phyloP scores from a whole-genome alignment of 1,139 yeast genomes.

The Sugiyamaella neomexicana region DNA sequence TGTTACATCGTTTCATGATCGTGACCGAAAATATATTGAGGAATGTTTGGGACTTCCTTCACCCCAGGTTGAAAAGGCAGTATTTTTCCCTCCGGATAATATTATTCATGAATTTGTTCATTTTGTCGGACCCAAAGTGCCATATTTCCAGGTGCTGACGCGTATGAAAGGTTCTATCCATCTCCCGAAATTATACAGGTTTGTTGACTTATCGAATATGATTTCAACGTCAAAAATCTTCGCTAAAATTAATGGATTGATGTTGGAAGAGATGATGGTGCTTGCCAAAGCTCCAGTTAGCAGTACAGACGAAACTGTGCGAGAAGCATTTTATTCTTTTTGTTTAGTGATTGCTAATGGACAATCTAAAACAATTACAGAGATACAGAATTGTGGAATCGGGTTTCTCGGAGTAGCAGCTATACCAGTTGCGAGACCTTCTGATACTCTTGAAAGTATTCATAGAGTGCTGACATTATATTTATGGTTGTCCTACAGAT shows the following conservation, averaged over 20 bases:
- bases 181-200: slow-evolving; percentile 26
- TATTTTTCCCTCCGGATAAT: slow-evolving; percentile 36
- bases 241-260: slow-evolving; percentile 33
- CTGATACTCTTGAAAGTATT: slow-evolving; percentile 37
- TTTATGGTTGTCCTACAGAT: slow-evolving; percentile 85
- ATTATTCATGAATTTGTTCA: slow-evolving; percentile 31
- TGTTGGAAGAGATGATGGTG: slow-evolving; percentile 36
- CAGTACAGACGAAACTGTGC: slow-evolving; percentile 23
- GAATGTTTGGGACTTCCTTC: slow-evolving; percentile 34
- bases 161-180: slow-evolving; percentile 26
- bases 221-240: slow-evolving; percentile 34
- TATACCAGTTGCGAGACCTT: slow-evolving; percentile 15
- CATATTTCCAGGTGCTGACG: slow-evolving; percentile 30
- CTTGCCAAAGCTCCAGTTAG: slow-evolving; percentile 42
- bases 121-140: slow-evolving; percentile 24
- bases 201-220: slow-evolving; percentile 32
- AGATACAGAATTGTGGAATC: slow-evolving; percentile 32
- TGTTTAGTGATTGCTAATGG: slow-evolving; percentile 38
- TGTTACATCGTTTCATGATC: slow-evolving; percentile 36
- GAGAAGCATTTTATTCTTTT: slow-evolving; percentile 33
- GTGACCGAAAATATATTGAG: slow-evolving; percentile 36
- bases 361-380: slow-evolving; percentile 33
- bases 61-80: slow-evolving; percentile 31
- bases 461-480: slow-evolving; percentile 70
- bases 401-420: slow-evolving; percentile 24